Conservation (phyloP, 352 stramenopile species). For the Phytophthora palmivora region DNA sequence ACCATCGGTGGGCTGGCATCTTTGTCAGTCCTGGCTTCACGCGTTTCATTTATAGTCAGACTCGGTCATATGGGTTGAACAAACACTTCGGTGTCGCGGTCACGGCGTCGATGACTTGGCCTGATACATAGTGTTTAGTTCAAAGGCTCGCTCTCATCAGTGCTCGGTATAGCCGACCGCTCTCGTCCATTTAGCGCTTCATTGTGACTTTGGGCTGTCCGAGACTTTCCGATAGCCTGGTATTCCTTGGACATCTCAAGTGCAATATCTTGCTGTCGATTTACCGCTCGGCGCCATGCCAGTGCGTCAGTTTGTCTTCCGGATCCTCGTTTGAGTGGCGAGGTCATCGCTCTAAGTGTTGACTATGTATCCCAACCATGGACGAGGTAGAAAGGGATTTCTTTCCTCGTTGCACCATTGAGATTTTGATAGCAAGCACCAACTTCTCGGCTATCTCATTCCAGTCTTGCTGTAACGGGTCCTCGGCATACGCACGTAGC, state of each 20-base stretch:
- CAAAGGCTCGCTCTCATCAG: no score
- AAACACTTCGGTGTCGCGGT: neutral
- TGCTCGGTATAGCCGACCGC: neutral
- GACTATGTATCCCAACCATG: neutral
- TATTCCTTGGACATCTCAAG: conserved; percentile 5
- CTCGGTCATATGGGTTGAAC: neutral
- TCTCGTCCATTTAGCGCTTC: neutral
- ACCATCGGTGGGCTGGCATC: conserved; percentile 1
- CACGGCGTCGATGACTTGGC: no score
- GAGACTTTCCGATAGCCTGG: conserved; percentile 3
- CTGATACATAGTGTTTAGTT: no score
- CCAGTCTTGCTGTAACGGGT: neutral
- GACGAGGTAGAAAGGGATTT: neutral
- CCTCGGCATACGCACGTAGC: neutral
- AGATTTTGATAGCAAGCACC: neutral
- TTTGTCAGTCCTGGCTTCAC: conserved; percentile 1
- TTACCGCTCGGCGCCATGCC: neutral
- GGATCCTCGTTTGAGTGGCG: no score
- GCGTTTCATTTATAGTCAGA: conserved; percentile 2
- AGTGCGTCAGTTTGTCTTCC: neutral
- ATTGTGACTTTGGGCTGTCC: neutral
- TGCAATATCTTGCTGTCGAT: conserved; percentile 5
- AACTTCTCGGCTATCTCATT: neutral
- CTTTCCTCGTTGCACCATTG: neutral
- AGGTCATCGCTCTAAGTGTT: no score